Evolutionary conservation across 139 green algal genomes (phyloP).

Genomic region (Nannochloris sp.): DNA sequence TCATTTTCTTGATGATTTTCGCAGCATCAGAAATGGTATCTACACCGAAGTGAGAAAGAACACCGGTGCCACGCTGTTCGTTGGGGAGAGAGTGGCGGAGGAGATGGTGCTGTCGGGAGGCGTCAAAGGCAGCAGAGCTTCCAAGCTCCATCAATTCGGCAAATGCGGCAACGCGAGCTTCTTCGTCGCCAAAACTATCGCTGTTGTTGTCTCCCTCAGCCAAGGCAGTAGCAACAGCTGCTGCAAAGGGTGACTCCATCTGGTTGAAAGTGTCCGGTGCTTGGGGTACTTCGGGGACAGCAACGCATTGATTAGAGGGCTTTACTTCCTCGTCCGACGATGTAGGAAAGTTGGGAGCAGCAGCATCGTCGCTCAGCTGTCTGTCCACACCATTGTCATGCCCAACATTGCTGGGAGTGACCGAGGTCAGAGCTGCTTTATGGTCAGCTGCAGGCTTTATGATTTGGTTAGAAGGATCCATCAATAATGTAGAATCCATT

Average conservation of each 20-base stretch:
- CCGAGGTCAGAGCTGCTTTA: background rate
- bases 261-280: background rate
- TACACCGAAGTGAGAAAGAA: constrained; percentile 18
- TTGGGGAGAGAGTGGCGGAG: constrained; percentile 10
- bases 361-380: background rate
- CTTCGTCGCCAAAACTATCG: background rate
- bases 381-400: background rate
- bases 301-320: background rate
- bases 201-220: no score
- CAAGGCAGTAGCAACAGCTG: no score
- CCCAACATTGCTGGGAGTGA: background rate
- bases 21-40: constrained; percentile 17
- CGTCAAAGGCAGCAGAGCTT: no score
- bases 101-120: constrained; percentile 1
- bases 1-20: constrained; percentile 33
- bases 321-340: background rate
- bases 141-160: no score
- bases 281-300: background rate
- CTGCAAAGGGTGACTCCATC: background rate
- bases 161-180: background rate
- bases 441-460: no score
- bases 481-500: no score
- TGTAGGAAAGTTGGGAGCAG: background rate
- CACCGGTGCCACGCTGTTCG: constrained; percentile 8
- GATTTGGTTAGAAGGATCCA: no score